Evolutionary conservation across 805 yeast species (phyloP).

Genomic region (Metschnikowia rubicola): DNA sequence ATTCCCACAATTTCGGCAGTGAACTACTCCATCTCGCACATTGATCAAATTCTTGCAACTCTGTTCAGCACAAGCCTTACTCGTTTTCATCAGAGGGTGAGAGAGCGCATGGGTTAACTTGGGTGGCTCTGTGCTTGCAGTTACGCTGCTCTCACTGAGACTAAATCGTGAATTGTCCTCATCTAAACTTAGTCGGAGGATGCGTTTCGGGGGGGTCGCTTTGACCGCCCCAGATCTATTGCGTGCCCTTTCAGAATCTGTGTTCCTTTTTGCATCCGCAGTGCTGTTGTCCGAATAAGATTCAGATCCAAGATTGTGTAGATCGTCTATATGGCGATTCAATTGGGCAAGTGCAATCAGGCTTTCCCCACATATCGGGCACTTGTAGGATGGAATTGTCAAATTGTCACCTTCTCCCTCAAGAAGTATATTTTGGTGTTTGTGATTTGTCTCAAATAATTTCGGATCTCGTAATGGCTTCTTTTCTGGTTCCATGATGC

Average conservation of each 20-base stretch:
- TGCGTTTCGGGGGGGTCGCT: slow-evolving; percentile 26
- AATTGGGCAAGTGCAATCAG: slow-evolving; percentile 55
- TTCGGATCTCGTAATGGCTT: no score
- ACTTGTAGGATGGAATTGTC: slow-evolving; percentile 19
- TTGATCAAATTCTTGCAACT: slow-evolving; percentile 44
- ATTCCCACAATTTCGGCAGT: slow-evolving; percentile 76
- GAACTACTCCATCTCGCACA: slow-evolving; percentile 54
- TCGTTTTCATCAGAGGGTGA: slow-evolving; percentile 1
- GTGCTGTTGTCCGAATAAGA: not conserved
- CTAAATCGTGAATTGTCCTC: slow-evolving; percentile 42
- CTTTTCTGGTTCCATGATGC: no score
- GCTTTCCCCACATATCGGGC: slow-evolving; percentile 69
- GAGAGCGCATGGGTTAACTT: no score
- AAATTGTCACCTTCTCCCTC: no score
- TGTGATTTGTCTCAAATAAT: no score
- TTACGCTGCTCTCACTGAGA: slow-evolving; percentile 23
- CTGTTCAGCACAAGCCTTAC: slow-evolving; percentile 39
- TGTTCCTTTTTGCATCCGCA: not conserved
- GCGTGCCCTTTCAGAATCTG: not conserved
- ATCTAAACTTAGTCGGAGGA: slow-evolving; percentile 46
- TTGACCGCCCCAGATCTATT: slow-evolving; percentile 5
- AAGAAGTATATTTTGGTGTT: no score
- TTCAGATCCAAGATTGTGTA: slow-evolving; percentile 34
- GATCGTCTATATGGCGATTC: slow-evolving; percentile 70
- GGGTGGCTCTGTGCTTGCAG: no score